Conservation (phyloP, 2,329 filamentous ascomycete species). For the Helotiales sp. region DNA sequence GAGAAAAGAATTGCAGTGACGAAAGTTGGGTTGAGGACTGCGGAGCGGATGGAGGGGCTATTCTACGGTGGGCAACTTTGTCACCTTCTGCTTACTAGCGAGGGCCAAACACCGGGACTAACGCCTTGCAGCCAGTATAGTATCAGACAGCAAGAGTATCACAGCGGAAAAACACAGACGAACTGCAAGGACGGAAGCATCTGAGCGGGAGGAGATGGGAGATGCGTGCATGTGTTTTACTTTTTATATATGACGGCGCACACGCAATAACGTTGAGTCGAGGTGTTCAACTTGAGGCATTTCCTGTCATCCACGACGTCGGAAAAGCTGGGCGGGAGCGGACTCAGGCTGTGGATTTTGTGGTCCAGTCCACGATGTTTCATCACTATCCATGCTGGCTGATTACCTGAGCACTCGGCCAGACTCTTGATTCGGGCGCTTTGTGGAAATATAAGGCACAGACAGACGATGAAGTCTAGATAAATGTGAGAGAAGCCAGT, state of each 20-base stretch:
- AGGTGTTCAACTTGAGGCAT: too few relatives aligned
- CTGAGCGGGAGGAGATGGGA: neutral
- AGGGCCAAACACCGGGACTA: slow-evolving; percentile 5
- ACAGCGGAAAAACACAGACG: slow-evolving; percentile 6
- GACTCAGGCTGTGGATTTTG: neutral
- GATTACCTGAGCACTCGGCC: neutral
- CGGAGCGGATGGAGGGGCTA: slow-evolving; percentile 10
- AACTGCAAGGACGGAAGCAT: neutral
- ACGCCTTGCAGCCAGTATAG: neutral
- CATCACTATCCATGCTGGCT: slow-evolving; percentile 5
- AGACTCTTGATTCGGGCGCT: neutral
- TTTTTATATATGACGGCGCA: too few relatives aligned
- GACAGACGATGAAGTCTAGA: neutral
- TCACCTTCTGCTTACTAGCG: slow-evolving; percentile 9
- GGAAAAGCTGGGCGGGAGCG: neutral
- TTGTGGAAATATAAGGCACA: neutral
- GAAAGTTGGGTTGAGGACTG: slow-evolving; percentile 5
- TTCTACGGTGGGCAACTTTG: neutral
- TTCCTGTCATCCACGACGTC: neutral
- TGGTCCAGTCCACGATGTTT: slow-evolving; percentile 4
- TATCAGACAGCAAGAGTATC: slow-evolving; percentile 10
- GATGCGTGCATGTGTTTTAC: neutral
- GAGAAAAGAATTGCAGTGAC: slow-evolving; percentile 6
- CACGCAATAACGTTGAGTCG: too few relatives aligned
- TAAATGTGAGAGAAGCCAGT: neutral